Evolutionary conservation across 805 yeast genomes (phyloP), one percentile per base, ranked within the genome.

Genomic region (Cyberlindnera mycetangii): DNA sequence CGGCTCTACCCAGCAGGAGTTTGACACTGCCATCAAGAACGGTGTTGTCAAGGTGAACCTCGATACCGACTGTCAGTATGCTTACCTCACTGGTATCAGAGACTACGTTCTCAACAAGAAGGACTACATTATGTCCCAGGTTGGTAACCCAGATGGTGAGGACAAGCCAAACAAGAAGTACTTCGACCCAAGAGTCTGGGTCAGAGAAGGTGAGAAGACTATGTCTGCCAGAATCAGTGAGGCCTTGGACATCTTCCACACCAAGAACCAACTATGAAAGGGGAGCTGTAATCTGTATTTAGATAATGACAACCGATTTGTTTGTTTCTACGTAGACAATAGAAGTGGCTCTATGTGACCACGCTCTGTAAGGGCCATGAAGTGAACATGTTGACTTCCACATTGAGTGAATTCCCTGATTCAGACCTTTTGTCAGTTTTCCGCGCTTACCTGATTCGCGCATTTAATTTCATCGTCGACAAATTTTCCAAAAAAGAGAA

Each of bases 121-220:
- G 83, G 99, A 90, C 74, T 93, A 93, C 84, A 70, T 93, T 61
- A 60, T 78, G 76, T 54, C 85, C 47, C 86, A 74, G 74, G 97
- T 93, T 64, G 99, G 99, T 75, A 93, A 93, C 95, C 99, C 99
- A 75, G 97, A 92, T 18, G 99, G 98, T 72, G 92, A 76, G 46
- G 98, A 93, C 76, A 87, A 89, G 81, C 99, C 99, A 77, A 93
- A 93, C 92, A 93, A 93, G 90, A 93, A 93, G 79, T 89, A 76
- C 89, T 93, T 89, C 69, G 99, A 93, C 78, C 99, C 99, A 76
- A 92, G 99, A 84, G 98, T 90, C 74, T 93, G 99, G 99, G 97
- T 93, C 59, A 90, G 98, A 82, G 98, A 92, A 78, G 98, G 99
- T 81, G 99, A 93, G 81, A 89, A 89, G 89, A 89, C 97, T 67